Evolutionary conservation across 495 filamentous ascomycete species (phyloP), one percentile per base, ranked within the genome.

Genomic region (Tuber indicum): DNA sequence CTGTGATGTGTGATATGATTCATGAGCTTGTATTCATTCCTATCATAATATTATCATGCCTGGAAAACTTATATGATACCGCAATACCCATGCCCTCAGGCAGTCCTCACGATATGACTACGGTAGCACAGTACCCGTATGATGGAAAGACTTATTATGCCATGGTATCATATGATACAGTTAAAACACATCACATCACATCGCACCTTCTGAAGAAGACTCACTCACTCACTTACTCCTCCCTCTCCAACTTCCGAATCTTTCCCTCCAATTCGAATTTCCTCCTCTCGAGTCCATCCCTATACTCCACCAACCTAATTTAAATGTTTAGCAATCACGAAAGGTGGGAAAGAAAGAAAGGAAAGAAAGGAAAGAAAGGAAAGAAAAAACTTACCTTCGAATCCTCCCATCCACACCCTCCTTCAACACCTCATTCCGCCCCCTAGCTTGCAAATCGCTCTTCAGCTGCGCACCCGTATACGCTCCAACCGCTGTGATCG

Each of bases 391-490:
- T 0, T 8, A 80, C 81, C 78, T 70, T 21, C 74, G 75, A 70
- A 83, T 80, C 45, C 74, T 75, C 46, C 74, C 72, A 12, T 82
- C 75, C 2, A 80, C 26, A 4, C 72, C 71, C 75, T 82, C 78
- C 73, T 62, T 44, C 36, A 49, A 41, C 26, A 74, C 41, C 39
- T 71, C 46, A 17, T 74, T 32, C 70, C 52, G 39, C 9, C 75
- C 66, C 49, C 49, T 75, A 42, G 71, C 45, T 45, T 83, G 74
- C 26, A 36, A 32, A 36, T 82, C 82, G 17, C 47, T 77, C 74
- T 83, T 81, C 41, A 83, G n/a, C 47, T 75, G 47, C 21, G 82
- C 79, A 7, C 82, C 79, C 4, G 82, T 78, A 52, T 77, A 81
- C 12, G 77, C 82, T 21, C 82, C 82, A 32, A 79, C 82, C 6